Evolutionary conservation across 345 rosid species (phyloP), one percentile per base, ranked within the genome.

Genomic region (Aethionema arabicum): DNA sequence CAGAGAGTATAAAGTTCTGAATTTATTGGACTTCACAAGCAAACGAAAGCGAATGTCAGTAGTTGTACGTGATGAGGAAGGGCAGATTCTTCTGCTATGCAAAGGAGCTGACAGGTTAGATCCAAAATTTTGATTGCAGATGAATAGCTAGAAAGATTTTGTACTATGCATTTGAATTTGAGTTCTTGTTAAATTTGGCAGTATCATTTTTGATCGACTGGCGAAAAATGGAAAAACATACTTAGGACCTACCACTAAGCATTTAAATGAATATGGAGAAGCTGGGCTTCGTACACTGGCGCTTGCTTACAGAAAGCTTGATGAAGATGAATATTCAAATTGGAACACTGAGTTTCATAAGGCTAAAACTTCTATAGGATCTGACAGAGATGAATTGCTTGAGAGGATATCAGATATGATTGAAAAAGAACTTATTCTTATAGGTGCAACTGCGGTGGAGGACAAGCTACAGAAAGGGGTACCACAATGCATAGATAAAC

Each of bases 361-460:
- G 74, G 97, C 96, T 30, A 93, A 82, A 78, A 82, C 88, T 67
- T 65, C 95, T 12, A 77, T 93, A 39, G 89, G 88, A 53, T 70
- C 79, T 44, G 96, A 84, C 59, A 80, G 96, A 74, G 99, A 93
- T 57, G 70, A 75, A 32, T 61, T 77, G 78, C 90, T 93, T 35
- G 99, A 93, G 79, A 74, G 59, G 56, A 74, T 81, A 37, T 81
- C 98, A 7, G 98, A 92, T 77, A 77, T 73, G 83, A 80, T 93
- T 68, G 97, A 93, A 75, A 93, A 60, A 75, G 97, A 90, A 12
- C 77, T 93, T 63, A 84, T 85, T 70, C 99, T 93, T 50, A 56
- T 93, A 21, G 99, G 99, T 63, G 96, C 97, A 61, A 93, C 99
- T 56, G 98, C 98, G 56, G 98, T 92, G 58, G 98, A 92, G 78